A percentile compares a stretch with the other conserved stretches of the same genome.
phyloP scores from a whole-genome alignment of 2,329 filamentous ascomycete species.

The Geosmithia putterillii region DNA sequence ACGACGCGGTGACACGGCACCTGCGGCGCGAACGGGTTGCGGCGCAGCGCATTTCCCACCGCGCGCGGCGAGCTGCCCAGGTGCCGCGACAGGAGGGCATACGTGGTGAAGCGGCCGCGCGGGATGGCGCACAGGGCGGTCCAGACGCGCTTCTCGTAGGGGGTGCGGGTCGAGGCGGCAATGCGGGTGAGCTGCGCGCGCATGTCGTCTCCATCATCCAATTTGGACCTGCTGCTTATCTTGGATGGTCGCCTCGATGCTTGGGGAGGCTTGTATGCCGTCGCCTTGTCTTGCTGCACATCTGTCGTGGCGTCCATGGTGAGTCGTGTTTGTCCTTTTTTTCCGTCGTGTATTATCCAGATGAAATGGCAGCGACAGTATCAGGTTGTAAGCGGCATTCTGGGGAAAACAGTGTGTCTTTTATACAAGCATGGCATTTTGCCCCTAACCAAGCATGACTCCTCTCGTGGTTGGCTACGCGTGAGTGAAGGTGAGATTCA shows the following conservation, averaged over 20 bases:
- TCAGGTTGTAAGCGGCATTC: too few relatives aligned
- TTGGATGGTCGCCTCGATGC: not conserved
- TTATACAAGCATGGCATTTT: too few relatives aligned
- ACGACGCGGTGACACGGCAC: conserved; percentile 77
- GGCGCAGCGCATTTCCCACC: conserved; percentile 63
- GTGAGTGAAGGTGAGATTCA: not conserved
- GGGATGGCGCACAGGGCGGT: conserved; percentile 66
- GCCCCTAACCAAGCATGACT: not conserved
- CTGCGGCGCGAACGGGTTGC: conserved; percentile 71
- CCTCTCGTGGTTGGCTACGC: not conserved
- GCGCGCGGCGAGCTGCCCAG: conserved; percentile 62
- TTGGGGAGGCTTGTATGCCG: not conserved
- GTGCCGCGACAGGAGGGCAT: conserved; percentile 57
- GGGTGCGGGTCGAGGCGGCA: conserved; percentile 27
- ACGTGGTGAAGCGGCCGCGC: conserved; percentile 62
- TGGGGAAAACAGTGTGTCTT: too few relatives aligned
- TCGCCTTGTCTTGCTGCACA: not conserved
- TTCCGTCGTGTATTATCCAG: not conserved
- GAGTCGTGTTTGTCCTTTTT: not conserved
- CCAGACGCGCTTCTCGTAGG: conserved; percentile 56
- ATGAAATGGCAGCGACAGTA: too few relatives aligned
- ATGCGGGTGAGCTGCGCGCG: conserved; percentile 30
- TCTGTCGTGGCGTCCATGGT: not conserved
- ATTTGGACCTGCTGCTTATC: not conserved
- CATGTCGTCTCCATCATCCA: conserved; percentile 11